These are phyloP conservation scores for Quercus phellos DNA, from an alignment of 331 rosid genomes.

Conservation along the genomic window DNA sequence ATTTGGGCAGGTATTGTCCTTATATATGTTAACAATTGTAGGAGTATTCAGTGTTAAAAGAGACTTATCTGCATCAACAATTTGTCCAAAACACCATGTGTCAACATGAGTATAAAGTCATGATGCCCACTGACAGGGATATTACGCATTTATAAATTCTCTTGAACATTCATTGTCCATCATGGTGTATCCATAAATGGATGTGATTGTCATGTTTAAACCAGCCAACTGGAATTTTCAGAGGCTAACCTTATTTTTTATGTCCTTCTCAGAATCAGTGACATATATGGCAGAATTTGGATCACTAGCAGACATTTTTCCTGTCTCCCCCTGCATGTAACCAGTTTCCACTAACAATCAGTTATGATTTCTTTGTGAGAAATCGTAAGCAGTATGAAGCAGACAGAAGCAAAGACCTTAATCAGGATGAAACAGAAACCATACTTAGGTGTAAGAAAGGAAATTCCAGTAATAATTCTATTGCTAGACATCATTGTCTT, in stretches of 20 bases:
- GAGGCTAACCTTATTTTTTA: slow-evolving; percentile 69
- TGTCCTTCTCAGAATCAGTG: slow-evolving; percentile 81
- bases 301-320: slow-evolving; percentile 98
- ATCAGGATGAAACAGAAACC: neutral
- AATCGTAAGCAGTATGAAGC: slow-evolving; percentile 9
- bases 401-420: slow-evolving; percentile 1
- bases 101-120: too few species aligned
- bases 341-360: slow-evolving; percentile 19
- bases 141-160: neutral
- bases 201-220: neutral
- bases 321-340: slow-evolving; percentile 79
- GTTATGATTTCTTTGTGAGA: neutral
- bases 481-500: neutral
- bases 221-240: slow-evolving; percentile 2
- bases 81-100: too few species aligned
- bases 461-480: neutral
- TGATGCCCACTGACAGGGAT: too few species aligned
- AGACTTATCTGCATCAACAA: too few species aligned
- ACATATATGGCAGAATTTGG: slow-evolving; percentile 97
- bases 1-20: too few species aligned
- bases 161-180: neutral
- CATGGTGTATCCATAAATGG: neutral
- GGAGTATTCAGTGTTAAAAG: too few species aligned
- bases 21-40: too few species aligned
- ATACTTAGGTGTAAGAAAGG: neutral